Base-by-base conservation (phyloP, 345 rosid genomes). In the Gossypium mustelinum region DNA sequence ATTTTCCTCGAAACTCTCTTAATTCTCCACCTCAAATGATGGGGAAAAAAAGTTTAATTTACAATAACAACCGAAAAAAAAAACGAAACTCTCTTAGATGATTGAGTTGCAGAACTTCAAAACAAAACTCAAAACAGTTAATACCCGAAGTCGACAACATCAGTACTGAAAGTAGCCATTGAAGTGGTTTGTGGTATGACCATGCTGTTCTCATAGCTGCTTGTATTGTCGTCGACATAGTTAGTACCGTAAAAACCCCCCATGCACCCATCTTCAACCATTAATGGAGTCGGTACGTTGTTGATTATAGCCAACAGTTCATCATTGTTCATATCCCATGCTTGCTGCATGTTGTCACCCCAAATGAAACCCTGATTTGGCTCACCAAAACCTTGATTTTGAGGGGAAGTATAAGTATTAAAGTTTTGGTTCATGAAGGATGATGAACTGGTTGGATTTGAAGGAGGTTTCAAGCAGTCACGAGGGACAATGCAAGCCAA, bases 401-500 rank as follows among this genome's bases (percentile, higher is more conserved):
- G 41, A 34, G 41, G 41, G 41, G 7, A 34, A 34, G 41, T 5
- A 34, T 34, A 6, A 34, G 41, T 6, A 34, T 34, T 34, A 34
- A 34, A 4, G 9, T 56, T 62, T 54, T 73, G 24, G 73, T 41
- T 48, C 52, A 72, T 41, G 62, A 69, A 69, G n/a, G 64, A 73
- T 41, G 78, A 24, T 34, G 24, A 55, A 39, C 59, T 14, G 72
- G 74, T 25, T 17, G 74, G 62, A 64, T 82, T 77, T 43, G 41
- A 34, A 34, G 96, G 87, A 51, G 97, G 98, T 76, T 87, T 91
- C 73, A 94, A 81, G 88, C 98, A 94, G 82, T 81, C 89, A 67
- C 87, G 90, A 43, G 98, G 98, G 52, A 94, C 98, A 81, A 94
- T 88, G 87, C 97, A 92, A 76, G 88, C 88, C 85, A 94, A 81